A percentile compares a stretch with the other conserved stretches of the same genome.
phyloP scores from a whole-genome alignment of 805 yeast genomes.

The Lipomyces sp. region DNA sequence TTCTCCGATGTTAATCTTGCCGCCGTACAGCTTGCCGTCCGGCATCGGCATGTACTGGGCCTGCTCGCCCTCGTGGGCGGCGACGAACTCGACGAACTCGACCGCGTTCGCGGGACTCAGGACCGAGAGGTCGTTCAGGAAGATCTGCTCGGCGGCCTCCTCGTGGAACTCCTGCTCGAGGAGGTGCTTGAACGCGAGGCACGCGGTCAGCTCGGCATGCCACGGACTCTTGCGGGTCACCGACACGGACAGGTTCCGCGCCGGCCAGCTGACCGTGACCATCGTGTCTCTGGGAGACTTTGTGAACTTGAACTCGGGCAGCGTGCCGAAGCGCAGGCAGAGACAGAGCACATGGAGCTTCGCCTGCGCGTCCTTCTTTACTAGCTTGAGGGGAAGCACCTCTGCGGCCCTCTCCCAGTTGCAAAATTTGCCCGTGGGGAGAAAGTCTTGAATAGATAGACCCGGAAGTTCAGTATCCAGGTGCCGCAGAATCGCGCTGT shows the following conservation, averaged over 20 bases:
- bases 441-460: conserved; percentile 7
- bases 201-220: conserved; percentile 17
- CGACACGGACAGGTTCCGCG: conserved; percentile 1
- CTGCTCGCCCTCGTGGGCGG: conserved; percentile 3
- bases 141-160: background rate
- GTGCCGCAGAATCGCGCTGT: too few species aligned
- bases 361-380: conserved; percentile 2
- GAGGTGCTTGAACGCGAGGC: conserved; percentile 10
- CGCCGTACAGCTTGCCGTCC: background rate
- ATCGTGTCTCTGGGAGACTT: background rate
- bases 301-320: conserved; percentile 9
- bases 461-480: background rate
- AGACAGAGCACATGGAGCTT: conserved; percentile 19
- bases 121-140: conserved; percentile 14
- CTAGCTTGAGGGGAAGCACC: background rate
- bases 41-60: background rate
- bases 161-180: conserved; percentile 4
- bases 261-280: conserved; percentile 17
- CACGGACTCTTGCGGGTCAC: background rate
- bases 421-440: conserved; percentile 2
- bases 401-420: conserved; percentile 3
- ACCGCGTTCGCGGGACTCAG: conserved; percentile 19
- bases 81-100: conserved; percentile 14
- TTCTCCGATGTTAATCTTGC: conserved; percentile 10
- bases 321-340: conserved; percentile 17